phyloP scores from a whole-genome alignment of 2,329 filamentous ascomycete species.

The Bipolaris victoriae region DNA sequence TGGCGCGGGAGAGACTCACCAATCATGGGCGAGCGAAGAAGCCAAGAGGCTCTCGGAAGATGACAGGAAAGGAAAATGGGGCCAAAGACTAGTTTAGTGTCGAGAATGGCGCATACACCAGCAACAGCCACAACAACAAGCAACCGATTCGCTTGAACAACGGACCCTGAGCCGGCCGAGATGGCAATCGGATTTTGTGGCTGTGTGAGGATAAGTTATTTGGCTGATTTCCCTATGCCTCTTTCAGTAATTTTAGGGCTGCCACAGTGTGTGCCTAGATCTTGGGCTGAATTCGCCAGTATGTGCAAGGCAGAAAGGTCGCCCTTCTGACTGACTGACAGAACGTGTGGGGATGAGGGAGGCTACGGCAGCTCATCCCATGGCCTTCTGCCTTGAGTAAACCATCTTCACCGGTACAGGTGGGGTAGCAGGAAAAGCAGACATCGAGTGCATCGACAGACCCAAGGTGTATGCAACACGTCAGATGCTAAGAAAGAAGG shows the following conservation, averaged over 20 bases:
- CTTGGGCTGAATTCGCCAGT: slow-evolving; percentile 9
- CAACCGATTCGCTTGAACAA: neutral
- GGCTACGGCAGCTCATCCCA: slow-evolving; percentile 22
- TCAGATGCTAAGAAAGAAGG: slow-evolving; percentile 30
- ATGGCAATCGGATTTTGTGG: neutral
- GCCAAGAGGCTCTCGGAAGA: slow-evolving; percentile 9
- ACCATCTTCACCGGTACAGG: slow-evolving; percentile 41
- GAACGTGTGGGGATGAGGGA: slow-evolving; percentile 9
- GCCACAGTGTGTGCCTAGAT: slow-evolving; percentile 15
- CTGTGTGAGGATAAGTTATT: slow-evolving; percentile 1
- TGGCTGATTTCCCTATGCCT: slow-evolving; percentile 18
- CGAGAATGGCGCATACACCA: slow-evolving; percentile 15
- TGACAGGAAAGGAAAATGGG: slow-evolving; percentile 28
- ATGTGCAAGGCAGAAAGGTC: slow-evolving; percentile 21
- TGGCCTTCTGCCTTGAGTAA: slow-evolving; percentile 40
- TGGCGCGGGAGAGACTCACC: neutral
- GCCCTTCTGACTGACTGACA: slow-evolving; percentile 14
- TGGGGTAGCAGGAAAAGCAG: slow-evolving; percentile 30
- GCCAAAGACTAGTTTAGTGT: slow-evolving; percentile 29
- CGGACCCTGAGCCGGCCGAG: neutral
- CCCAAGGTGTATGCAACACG: slow-evolving; percentile 24
- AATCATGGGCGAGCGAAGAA: slow-evolving; percentile 5
- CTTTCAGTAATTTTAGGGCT: neutral
- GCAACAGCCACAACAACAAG: slow-evolving; percentile 11
- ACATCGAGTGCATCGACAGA: slow-evolving; percentile 13